Percentiles rank a stretch among this genome's conserved stretches.
phyloP scores from a whole-genome alignment of 2,329 filamentous ascomycete genomes.

The Ophiostoma sp. region DNA sequence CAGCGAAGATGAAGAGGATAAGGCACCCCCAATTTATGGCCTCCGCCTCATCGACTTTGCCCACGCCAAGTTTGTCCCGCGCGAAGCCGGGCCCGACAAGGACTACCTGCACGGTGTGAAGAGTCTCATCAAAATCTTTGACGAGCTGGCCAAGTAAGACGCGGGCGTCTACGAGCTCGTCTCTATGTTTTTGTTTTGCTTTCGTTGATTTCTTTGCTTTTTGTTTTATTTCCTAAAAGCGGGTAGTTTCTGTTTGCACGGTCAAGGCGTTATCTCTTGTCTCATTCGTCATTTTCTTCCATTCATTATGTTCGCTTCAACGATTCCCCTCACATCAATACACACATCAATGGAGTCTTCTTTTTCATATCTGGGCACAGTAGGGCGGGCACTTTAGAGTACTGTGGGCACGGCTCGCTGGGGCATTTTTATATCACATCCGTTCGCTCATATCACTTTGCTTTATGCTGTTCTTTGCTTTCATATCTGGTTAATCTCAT shows the following conservation, averaged over 20 bases:
- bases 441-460: neutral
- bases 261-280: neutral
- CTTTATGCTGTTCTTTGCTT: neutral
- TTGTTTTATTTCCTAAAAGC: slow-evolving; percentile 12
- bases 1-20: slow-evolving; percentile 50
- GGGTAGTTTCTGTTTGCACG: neutral
- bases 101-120: slow-evolving; percentile 75
- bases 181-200: neutral
- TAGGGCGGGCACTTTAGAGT: neutral
- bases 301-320: neutral
- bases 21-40: slow-evolving; percentile 66
- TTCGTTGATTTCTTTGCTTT: neutral
- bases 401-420: neutral
- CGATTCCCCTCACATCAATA: neutral
- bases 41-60: slow-evolving; percentile 97
- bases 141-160: slow-evolving; percentile 55
- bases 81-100: slow-evolving; percentile 81
- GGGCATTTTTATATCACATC: neutral
- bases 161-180: neutral
- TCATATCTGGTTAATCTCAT: neutral
- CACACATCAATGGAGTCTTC: slow-evolving; percentile 1
- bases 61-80: slow-evolving; percentile 81
- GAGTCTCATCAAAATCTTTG: slow-evolving; percentile 70
- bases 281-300: neutral
- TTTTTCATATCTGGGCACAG: neutral